These are phyloP conservation scores for Globisporangium canariense DNA, from an alignment of 352 stramenopile species.

Conservation along the genomic window DNA sequence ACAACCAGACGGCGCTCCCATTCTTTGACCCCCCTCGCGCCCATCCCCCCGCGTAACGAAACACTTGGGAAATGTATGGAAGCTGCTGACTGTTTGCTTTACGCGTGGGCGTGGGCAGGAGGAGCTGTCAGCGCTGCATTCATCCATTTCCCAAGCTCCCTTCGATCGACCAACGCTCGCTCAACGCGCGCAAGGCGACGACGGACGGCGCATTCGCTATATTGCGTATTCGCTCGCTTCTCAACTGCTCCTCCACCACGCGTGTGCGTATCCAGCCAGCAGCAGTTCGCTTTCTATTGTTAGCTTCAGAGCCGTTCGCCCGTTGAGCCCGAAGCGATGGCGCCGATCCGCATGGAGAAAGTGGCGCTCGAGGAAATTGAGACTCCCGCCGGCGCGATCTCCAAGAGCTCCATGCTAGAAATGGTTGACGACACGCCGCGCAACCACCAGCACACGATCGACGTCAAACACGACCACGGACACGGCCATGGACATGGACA, in stretches of 20 bases:
- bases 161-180: not conserved
- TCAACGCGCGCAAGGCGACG: not conserved
- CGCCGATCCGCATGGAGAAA: constrained; percentile 21
- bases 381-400: constrained; percentile 15
- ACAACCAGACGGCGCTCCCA: constrained; percentile 1
- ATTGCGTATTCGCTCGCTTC: not conserved
- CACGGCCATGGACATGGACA: constrained; percentile 2
- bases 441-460: constrained; percentile 6
- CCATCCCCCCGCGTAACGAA: not conserved
- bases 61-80: constrained; percentile 9
- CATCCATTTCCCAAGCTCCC: constrained; percentile 1
- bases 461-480: not conserved
- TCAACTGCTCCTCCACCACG: not conserved
- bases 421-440: constrained; percentile 20
- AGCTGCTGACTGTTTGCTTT: not conserved
- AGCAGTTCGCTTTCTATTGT: not conserved
- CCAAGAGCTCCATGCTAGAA: constrained; percentile 20
- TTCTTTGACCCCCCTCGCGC: constrained; percentile 8
- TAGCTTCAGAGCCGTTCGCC: not conserved
- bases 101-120: not conserved
- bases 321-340: constrained; percentile 10
- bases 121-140: constrained; percentile 6
- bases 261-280: not conserved
- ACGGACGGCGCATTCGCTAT: not conserved
- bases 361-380: constrained; percentile 20